These are phyloP conservation scores for Penicillium goetzii DNA, from an alignment of 495 filamentous ascomycete species.

Conservation along the genomic window DNA sequence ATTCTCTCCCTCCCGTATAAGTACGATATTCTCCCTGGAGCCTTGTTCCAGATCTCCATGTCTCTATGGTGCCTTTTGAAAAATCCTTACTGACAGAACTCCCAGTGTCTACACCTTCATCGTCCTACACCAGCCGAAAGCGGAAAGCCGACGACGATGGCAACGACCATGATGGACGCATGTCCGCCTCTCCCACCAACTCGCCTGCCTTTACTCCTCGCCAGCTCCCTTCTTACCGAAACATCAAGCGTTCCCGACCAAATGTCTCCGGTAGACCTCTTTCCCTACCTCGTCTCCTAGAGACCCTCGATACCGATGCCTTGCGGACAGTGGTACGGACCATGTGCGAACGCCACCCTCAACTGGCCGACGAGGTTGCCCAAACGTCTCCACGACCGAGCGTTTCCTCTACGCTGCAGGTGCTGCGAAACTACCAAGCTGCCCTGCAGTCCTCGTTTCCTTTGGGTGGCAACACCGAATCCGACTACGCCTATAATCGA, in stretches of 20 bases:
- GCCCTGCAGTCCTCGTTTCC: constrained; percentile 81
- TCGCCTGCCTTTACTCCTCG: constrained; percentile 75
- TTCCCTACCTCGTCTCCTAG: constrained; percentile 78
- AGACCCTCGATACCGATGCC: constrained; percentile 84
- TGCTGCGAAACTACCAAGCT: constrained; percentile 79
- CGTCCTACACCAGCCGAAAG: constrained; percentile 66
- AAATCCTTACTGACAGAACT: constrained; percentile 26
- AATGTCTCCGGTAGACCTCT: constrained; percentile 81
- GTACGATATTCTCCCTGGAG: constrained; percentile 51
- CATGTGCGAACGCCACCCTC: constrained; percentile 87
- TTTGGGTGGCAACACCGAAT: constrained; percentile 76
- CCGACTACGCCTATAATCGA: constrained; percentile 94
- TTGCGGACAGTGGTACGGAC: constrained; percentile 80
- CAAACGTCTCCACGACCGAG: constrained; percentile 82
- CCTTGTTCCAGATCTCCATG: neutral
- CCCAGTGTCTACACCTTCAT: constrained; percentile 58
- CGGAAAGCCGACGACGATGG: constrained; percentile 86
- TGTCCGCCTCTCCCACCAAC: constrained; percentile 81
- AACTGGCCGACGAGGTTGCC: constrained; percentile 75
- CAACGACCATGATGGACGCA: constrained; percentile 70
- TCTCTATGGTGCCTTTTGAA: constrained; percentile 5
- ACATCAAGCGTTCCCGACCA: constrained; percentile 64
- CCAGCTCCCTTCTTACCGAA: constrained; percentile 63
- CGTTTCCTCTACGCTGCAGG: constrained; percentile 74
- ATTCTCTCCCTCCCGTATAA: constrained; percentile 69